Evolutionary conservation across 2,329 filamentous ascomycete species (phyloP).

Genomic region (Trematosphaeria pertusa): DNA sequence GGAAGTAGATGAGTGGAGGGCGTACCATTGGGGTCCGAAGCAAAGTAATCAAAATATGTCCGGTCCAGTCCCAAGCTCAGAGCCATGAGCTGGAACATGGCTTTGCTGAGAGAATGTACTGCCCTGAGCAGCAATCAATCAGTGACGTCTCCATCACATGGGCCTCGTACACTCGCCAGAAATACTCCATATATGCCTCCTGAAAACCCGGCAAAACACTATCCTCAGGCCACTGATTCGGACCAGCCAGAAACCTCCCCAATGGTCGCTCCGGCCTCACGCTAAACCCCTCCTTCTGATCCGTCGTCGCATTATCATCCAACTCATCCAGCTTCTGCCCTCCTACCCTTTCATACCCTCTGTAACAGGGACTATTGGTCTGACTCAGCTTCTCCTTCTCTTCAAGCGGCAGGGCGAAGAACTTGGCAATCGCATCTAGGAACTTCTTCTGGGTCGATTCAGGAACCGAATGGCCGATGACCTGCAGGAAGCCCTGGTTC

Average conservation of each 20-base stretch:
- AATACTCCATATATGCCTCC: constrained; percentile 34
- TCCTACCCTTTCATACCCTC: constrained; percentile 19
- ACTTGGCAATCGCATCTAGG: constrained; percentile 30
- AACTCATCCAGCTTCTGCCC: constrained; percentile 21
- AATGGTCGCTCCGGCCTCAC: constrained; percentile 31
- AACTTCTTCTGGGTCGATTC: constrained; percentile 31
- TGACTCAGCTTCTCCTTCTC: constrained; percentile 32
- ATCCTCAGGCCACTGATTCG: constrained; percentile 34
- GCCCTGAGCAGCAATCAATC: constrained; percentile 1
- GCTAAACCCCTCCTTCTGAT: constrained; percentile 47
- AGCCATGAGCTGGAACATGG: constrained; percentile 47
- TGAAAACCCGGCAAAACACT: constrained; percentile 29
- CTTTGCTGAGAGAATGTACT: constrained; percentile 30
- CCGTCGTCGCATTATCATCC: constrained; percentile 16
- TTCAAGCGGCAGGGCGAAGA: constrained; percentile 40
- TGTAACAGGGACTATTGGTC: constrained; percentile 13
- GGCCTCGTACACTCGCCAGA: constrained; percentile 11
- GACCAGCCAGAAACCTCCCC: constrained; percentile 13
- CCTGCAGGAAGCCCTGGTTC: constrained; percentile 45
- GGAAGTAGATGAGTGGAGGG: not conserved
- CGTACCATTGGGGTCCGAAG: constrained; percentile 37
- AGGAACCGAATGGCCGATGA: constrained; percentile 43
- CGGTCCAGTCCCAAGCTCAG: constrained; percentile 44
- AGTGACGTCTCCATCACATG: not conserved
- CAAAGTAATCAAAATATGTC: constrained; percentile 44